Evolutionary conservation across 2,329 filamentous ascomycete genomes (phyloP), one percentile per base, ranked within the genome.

Genomic region (Trichoderma polysporum): DNA sequence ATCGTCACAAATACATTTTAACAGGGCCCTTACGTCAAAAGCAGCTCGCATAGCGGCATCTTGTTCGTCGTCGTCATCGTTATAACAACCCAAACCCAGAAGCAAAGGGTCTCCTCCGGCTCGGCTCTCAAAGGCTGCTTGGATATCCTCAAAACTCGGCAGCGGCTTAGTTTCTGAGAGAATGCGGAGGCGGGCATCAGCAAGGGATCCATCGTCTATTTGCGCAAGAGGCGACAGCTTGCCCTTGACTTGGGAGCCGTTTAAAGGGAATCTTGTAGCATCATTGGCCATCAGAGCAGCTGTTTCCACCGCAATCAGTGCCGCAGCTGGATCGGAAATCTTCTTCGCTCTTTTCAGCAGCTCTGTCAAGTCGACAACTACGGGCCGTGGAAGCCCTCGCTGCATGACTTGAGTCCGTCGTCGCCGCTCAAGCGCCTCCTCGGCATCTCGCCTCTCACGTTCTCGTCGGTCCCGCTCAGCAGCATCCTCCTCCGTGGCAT

Each of bases 381-480:
- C 84, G 1, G 95, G 93, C 52, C 94, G 86, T 8, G 95, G 95
- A 13, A 99, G 82, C 4, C 86, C 87, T 71, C 86, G 89, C 79
- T 98, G 94, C 78, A 97, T 89, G n/a, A 97, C 94, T 74, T 97
- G 93, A 1, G 92, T 96, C 73, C 95, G 90, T 59, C 94, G 86
- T 76, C 88, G 90, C 74, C 93, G 91, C 72, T 98, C 94, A 13
- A 89, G 85, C 75, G 90, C 91, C 74, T 94, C 88, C 64, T 79
- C 87, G 74, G 90, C 91, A 73, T 94, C 89, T 45, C 86, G 86
- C 58, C 90, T 87, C 69, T 91, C 88, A 53, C 86, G 86, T 76
- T 97, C 93, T 68, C 92, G 86, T 66, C 88, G 87, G 76, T 98
- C 95, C 39, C 91, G 87, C 70, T 94, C 88, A 17, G 91, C 93